A percentile compares a stretch with the other conserved stretches of the same genome.
Conservation (phyloP, 306 rosid species). For the Rosa persica region DNA sequence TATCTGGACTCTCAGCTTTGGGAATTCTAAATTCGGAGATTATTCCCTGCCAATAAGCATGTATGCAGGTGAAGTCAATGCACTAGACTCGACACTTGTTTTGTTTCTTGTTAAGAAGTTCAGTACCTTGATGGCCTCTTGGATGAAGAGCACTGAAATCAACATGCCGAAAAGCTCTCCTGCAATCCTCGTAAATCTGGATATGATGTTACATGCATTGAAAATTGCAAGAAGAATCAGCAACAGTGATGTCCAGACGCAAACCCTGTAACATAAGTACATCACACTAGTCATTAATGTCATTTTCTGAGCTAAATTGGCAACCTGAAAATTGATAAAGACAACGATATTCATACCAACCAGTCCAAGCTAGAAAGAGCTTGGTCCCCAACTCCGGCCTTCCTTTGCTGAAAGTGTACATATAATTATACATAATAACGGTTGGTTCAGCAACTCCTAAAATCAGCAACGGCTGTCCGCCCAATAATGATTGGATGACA, state of each 20-base stretch:
- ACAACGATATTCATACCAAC: constrained; percentile 51
- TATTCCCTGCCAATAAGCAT: constrained; percentile 52
- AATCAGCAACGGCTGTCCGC: constrained; percentile 87
- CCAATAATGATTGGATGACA: constrained; percentile 78
- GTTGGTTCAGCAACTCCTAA: constrained; percentile 98
- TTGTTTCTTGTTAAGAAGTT: background rate
- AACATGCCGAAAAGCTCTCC: constrained; percentile 92
- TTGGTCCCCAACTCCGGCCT: constrained; percentile 53
- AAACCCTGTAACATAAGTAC: constrained; percentile 53
- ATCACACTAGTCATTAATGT: background rate
- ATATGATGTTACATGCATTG: constrained; percentile 67
- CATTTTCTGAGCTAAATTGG: background rate
- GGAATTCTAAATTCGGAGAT: constrained; percentile 67
- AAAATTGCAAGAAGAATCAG: constrained; percentile 71
- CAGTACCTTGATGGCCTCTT: constrained; percentile 76
- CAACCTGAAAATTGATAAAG: background rate
- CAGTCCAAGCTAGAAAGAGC: constrained; percentile 84
- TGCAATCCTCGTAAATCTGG: constrained; percentile 80
- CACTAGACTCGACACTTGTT: background rate
- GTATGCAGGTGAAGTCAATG: background rate
- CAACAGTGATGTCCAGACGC: constrained; percentile 75
- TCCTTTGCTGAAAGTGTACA: constrained; percentile 68
- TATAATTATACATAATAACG: constrained; percentile 76
- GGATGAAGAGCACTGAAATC: constrained; percentile 77
- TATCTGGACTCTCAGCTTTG: constrained; percentile 43